These are phyloP conservation scores for Wallacemonas rigidus DNA, from an alignment of 208 protist species.

Conservation along the genomic window DNA sequence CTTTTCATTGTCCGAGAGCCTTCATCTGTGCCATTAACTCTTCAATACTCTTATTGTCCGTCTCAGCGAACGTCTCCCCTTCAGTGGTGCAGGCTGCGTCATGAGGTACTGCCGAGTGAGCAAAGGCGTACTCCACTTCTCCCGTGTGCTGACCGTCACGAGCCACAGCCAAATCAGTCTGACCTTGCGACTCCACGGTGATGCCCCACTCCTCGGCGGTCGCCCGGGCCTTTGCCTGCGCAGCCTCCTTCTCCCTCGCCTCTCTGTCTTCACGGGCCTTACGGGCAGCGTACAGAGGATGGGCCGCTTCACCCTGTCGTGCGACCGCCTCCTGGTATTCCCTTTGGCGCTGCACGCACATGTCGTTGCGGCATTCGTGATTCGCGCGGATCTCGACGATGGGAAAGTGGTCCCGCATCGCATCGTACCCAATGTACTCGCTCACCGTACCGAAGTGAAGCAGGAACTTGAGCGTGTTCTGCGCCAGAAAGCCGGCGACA, in stretches of 20 bases:
- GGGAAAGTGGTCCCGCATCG: slow-evolving; percentile 95
- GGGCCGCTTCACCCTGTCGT: slow-evolving; percentile 45
- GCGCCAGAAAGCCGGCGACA: slow-evolving; percentile 94
- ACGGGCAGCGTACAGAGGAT: slow-evolving; percentile 57
- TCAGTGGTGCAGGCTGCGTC: neutral
- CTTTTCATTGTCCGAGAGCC: slow-evolving; percentile 28
- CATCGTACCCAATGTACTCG: slow-evolving; percentile 96
- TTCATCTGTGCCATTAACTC: slow-evolving; percentile 78
- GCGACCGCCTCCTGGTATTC: slow-evolving; percentile 50
- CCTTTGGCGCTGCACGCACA: slow-evolving; percentile 73
- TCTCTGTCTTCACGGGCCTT: slow-evolving; percentile 46
- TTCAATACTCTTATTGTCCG: slow-evolving; percentile 42
- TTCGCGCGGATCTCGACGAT: slow-evolving; percentile 91
- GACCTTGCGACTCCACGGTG: slow-evolving; percentile 48
- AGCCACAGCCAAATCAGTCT: slow-evolving; percentile 20
- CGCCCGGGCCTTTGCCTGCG: slow-evolving; percentile 45
- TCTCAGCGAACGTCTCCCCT: slow-evolving; percentile 9
- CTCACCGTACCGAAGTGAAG: slow-evolving; percentile 93
- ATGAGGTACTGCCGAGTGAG: neutral
- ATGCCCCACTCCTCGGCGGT: slow-evolving; percentile 85
- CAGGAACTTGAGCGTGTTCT: slow-evolving; percentile 96
- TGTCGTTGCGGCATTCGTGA: slow-evolving; percentile 77
- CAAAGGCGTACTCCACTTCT: slow-evolving; percentile 19
- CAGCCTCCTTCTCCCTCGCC: slow-evolving; percentile 36
- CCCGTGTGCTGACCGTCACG: neutral